Evolutionary conservation across 2,329 filamentous ascomycete genomes (phyloP).

Genomic region (Claviceps pusilla): DNA sequence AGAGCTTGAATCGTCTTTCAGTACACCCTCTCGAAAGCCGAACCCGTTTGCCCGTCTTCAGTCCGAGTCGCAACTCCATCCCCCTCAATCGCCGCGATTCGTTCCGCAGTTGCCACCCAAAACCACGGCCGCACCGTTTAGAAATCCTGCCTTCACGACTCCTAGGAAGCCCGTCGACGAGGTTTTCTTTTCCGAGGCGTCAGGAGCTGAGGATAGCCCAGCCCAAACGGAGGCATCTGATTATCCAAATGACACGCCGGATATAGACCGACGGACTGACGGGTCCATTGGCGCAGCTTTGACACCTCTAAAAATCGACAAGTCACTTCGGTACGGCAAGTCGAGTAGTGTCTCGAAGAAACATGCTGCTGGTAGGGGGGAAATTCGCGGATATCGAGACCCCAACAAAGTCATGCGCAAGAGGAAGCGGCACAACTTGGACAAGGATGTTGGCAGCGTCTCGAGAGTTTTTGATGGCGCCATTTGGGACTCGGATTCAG

Average conservation of each 20-base stretch:
- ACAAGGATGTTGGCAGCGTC: constrained; percentile 37
- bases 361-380: constrained; percentile 43
- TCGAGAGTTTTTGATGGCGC: constrained; percentile 27
- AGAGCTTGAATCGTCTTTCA: constrained; percentile 26
- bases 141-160: constrained; percentile 50
- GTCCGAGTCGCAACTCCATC: constrained; percentile 24
- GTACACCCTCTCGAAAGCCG: constrained; percentile 15
- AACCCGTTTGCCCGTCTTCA: constrained; percentile 22
- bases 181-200: constrained; percentile 37
- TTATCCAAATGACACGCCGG: constrained; percentile 34
- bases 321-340: constrained; percentile 30
- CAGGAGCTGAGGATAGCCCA: constrained; percentile 45
- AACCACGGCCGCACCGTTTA: constrained; percentile 36
- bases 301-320: constrained; percentile 31
- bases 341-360: constrained; percentile 24
- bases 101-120: constrained; percentile 27
- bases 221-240: constrained; percentile 43
- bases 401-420: constrained; percentile 30
- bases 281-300: constrained; percentile 28
- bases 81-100: constrained; percentile 32
- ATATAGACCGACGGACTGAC: constrained; percentile 31
- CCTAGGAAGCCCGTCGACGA: constrained; percentile 44
- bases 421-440: constrained; percentile 35
- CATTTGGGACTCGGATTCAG: constrained; percentile 35
- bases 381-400: constrained; percentile 37